These are phyloP conservation scores for Ustilago lituana DNA, from an alignment of 1,284 basidiomycete genomes.

Conservation along the genomic window DNA sequence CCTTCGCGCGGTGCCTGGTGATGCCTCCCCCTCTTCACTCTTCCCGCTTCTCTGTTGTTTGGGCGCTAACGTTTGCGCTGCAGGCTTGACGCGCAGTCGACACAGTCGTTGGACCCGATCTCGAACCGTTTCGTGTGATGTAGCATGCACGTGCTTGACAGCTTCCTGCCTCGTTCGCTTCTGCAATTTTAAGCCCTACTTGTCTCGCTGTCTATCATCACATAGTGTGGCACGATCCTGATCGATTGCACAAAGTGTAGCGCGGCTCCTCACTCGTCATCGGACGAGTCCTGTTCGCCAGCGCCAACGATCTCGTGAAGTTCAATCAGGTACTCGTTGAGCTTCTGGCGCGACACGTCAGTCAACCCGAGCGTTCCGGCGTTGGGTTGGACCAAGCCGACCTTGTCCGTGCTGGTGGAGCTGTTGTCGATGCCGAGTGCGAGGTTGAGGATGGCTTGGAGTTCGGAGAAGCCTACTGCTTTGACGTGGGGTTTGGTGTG, in stretches of 20 bases:
- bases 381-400: constrained; percentile 11
- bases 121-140: background rate
- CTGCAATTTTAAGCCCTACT: too few species aligned
- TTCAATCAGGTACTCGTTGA: constrained; percentile 63
- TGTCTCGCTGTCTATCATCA: background rate
- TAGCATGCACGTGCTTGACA: background rate
- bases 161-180: too few species aligned
- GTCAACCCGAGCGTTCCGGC: constrained; percentile 32
- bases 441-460: constrained; percentile 50
- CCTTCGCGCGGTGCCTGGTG: constrained; percentile 6
- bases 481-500: background rate
- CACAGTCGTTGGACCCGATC: background rate
- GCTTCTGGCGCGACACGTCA: constrained; percentile 51
- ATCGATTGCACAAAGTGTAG: background rate
- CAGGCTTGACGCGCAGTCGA: constrained; percentile 11
- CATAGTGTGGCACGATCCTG: background rate
- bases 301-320: constrained; percentile 52
- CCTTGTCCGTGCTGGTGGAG: constrained; percentile 6
- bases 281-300: constrained; percentile 16
- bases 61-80: too few species aligned
- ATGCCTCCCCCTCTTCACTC: background rate
- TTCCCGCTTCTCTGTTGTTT: too few species aligned
- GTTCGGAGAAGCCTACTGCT: constrained; percentile 16
- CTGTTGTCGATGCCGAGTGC: constrained; percentile 57
- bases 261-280: constrained; percentile 17